Evolutionary conservation across 2,329 filamentous ascomycete genomes (phyloP), one percentile per base, ranked within the genome.

Genomic region (Leptographium wingfieldii): DNA sequence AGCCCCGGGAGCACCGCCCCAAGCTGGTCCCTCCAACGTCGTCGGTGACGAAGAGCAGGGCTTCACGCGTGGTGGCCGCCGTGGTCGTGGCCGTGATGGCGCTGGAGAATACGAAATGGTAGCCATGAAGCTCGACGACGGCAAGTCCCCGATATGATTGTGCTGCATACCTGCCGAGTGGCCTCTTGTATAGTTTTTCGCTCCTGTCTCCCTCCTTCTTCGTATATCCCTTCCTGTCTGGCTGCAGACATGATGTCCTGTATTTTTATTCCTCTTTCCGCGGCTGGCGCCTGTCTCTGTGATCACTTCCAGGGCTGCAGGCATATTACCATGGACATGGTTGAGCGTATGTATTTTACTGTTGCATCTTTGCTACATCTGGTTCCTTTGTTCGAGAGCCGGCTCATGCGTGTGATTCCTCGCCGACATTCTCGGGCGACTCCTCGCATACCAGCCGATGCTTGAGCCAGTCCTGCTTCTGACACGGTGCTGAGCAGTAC

Each of bases 101-200:
- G 77, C 73, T 0, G 81, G 79, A 14, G 81, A 83, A 63, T 88
- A 87, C 70, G 85, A 88, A 70, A 86, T 88, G 83, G 79, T 80
- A 11, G 73, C 75, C 49, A 74, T 83, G 67, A 78, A 78, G 57
- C 54, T 55, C 10, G 49, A 56, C 56, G 60, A 62, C 27, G 10
- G 27, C 19, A 38, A 22, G 31, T 35, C 43, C 19, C 43, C 22
- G 16, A 19, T 19, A 46, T 46, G 43, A 46, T 46, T 9, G 7
- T 46, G 19, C 6, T 4, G 19, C 43, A 46, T 46, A 1, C 43
- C 38, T 16, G 12, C 10, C 49, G 5, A 31, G 19, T 19, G 14
- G 31, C 33, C 12, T 40, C 52, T 35, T 54, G n/a, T 35, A n/a
- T 54, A 29, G 14, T 16, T 52, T 31, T 52, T 5, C 14, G 49